Percentiles rank a stretch among this genome's conserved stretches.
Conservation (phyloP, 75 land plant species). For the Gnetum montanum region DNA sequence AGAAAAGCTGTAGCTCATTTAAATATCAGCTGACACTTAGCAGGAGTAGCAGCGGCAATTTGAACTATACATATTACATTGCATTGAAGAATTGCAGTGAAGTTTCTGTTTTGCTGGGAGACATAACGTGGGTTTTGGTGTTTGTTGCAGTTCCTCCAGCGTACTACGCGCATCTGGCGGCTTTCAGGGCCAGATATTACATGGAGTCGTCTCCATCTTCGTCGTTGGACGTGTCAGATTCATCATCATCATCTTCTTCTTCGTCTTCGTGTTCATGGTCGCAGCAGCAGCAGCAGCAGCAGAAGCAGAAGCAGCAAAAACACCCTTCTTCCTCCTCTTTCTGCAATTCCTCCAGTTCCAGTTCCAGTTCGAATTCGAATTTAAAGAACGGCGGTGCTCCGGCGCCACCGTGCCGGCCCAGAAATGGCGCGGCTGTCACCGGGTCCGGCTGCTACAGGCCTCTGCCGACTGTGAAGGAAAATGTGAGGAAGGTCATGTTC, state of each 20-base stretch:
- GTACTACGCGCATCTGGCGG: slow-evolving; percentile 89
- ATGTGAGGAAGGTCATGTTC: slow-evolving; percentile 87
- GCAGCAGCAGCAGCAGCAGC: slow-evolving; percentile 10
- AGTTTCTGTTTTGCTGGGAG: not conserved
- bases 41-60: no score
- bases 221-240: slow-evolving; percentile 33
- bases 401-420: not conserved
- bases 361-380: not conserved
- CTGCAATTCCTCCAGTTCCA: no score
- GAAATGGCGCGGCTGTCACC: slow-evolving; percentile 9
- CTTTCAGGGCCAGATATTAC: slow-evolving; percentile 81
- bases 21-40: no score
- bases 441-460: slow-evolving; percentile 20
- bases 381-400: not conserved
- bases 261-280: slow-evolving; percentile 5
- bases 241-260: slow-evolving; percentile 16
- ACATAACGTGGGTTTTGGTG: not conserved
- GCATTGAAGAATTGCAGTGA: no score
- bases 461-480: slow-evolving; percentile 80
- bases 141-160: slow-evolving; percentile 79
- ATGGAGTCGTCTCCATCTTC: slow-evolving; percentile 78
- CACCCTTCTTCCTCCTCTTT: no score
- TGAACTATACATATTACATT: no score
- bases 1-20: no score
- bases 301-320: no score